Percentiles rank a stretch among this genome's conserved stretches.
Conservation (phyloP, 2,329 filamentous ascomycete species). For the Thelonectria discophora region DNA sequence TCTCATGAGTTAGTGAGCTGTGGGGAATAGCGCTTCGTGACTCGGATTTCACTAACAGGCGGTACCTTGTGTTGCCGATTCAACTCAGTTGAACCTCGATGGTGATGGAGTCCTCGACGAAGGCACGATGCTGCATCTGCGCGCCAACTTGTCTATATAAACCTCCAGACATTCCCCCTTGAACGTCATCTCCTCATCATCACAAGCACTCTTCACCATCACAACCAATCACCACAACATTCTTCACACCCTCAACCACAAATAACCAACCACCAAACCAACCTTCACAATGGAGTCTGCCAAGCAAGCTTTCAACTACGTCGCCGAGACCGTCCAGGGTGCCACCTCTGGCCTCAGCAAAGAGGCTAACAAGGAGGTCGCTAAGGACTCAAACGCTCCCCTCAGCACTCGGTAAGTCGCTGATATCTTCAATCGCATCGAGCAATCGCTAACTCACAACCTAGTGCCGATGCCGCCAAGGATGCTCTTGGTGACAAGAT, state of each 20-base stretch:
- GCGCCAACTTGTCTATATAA: constrained; percentile 32
- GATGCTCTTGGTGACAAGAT: constrained; percentile 61
- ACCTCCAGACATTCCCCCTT: constrained; percentile 24
- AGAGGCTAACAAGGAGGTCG: constrained; percentile 75
- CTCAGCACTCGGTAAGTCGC: constrained; percentile 62
- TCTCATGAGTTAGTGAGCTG: not conserved
- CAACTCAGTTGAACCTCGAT: not conserved
- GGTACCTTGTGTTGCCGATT: not conserved
- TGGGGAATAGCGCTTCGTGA: not conserved
- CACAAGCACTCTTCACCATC: constrained; percentile 26
- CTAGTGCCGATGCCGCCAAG: constrained; percentile 56
- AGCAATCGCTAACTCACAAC: constrained; percentile 42
- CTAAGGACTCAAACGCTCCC: constrained; percentile 67
- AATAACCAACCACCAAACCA: constrained; percentile 29
- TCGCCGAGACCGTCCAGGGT: constrained; percentile 71
- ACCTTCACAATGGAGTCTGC: constrained; percentile 57
- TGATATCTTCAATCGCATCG: not conserved
- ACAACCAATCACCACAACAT: constrained; percentile 12
- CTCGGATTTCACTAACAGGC: not conserved
- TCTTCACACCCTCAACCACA: constrained; percentile 31
- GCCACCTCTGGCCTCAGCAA: constrained; percentile 66
- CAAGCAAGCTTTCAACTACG: constrained; percentile 74
- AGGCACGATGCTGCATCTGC: constrained; percentile 8
- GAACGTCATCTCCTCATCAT: constrained; percentile 19
- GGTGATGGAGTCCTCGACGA: not conserved